Percentiles rank a stretch among this genome's conserved stretches.
These are phyloP conservation scores for Rutstroemia sp. DNA, from an alignment of 2,329 filamentous ascomycete genomes.

Conservation along the genomic window DNA sequence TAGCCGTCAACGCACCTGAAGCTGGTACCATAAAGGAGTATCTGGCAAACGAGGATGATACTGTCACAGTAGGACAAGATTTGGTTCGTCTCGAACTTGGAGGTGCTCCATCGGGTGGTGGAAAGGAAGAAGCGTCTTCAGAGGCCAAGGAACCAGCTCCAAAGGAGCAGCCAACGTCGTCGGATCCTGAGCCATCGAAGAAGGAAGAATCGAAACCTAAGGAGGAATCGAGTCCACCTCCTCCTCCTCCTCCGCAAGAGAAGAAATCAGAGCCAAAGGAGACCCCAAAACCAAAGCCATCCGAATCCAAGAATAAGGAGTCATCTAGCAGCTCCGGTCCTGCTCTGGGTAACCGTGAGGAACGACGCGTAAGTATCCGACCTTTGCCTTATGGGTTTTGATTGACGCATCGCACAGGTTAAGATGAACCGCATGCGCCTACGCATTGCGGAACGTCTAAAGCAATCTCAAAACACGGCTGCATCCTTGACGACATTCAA, in stretches of 20 bases:
- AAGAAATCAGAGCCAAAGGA: constrained; percentile 36
- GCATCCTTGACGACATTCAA: constrained; percentile 98
- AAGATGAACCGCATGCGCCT: constrained; percentile 99
- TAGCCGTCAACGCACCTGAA: constrained; percentile 89
- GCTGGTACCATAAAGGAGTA: constrained; percentile 89
- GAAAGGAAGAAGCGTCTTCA: constrained; percentile 40
- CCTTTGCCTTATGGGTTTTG: neutral
- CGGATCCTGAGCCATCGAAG: constrained; percentile 31
- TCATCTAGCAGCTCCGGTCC: constrained; percentile 27
- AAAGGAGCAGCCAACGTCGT: constrained; percentile 48
- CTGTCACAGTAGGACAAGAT: constrained; percentile 89
- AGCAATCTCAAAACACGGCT: constrained; percentile 98
- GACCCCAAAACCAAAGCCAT: constrained; percentile 32
- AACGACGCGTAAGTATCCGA: constrained; percentile 64
- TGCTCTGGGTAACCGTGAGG: constrained; percentile 67
- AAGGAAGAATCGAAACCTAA: constrained; percentile 36
- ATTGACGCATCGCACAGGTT: constrained; percentile 48
- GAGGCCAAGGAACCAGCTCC: constrained; percentile 54
- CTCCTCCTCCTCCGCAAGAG: constrained; percentile 32
- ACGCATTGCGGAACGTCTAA: constrained; percentile 92
- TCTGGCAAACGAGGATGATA: constrained; percentile 88
- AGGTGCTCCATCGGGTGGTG: constrained; percentile 49
- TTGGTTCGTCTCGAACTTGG: constrained; percentile 80
- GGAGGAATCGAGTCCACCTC: constrained; percentile 33
- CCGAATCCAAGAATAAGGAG: constrained; percentile 30